Conservation (phyloP, 805 yeast genomes). For the Cyberlindnera petersonii region DNA sequence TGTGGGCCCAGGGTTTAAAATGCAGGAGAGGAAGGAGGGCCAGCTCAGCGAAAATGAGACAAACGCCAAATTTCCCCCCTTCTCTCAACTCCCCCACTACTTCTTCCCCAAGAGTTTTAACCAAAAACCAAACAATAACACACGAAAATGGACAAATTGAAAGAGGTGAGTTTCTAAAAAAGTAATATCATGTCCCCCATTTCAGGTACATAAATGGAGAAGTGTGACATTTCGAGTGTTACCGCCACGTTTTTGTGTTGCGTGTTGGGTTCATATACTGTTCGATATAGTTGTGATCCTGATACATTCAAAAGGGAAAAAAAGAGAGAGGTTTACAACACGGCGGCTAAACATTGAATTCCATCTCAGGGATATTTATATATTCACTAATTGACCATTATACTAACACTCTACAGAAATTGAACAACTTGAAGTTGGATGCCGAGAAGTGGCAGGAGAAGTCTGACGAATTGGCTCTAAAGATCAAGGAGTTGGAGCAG, state of each 20-base stretch:
- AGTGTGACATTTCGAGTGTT: neutral
- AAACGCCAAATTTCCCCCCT: neutral
- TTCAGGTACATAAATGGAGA: too few relatives aligned
- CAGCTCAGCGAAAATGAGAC: slow-evolving; percentile 7
- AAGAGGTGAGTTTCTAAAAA: slow-evolving; percentile 20
- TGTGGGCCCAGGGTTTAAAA: too few relatives aligned
- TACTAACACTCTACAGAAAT: slow-evolving; percentile 49
- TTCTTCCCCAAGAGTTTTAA: neutral
- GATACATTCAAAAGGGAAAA: too few relatives aligned
- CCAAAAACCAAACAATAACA: slow-evolving; percentile 2
- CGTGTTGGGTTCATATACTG: neutral
- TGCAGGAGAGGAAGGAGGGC: slow-evolving; percentile 1
- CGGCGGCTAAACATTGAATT: too few relatives aligned
- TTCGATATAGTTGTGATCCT: neutral
- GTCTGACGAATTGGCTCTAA: slow-evolving; percentile 78
- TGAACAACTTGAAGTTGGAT: slow-evolving; percentile 85
- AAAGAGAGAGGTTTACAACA: too few relatives aligned
- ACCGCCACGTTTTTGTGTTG: neutral
- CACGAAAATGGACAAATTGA: slow-evolving; percentile 29
- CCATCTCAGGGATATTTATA: too few relatives aligned
- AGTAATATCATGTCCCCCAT: neutral
- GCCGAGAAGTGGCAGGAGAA: slow-evolving; percentile 97
- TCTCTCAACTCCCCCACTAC: slow-evolving; percentile 1
- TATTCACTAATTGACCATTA: too few relatives aligned
- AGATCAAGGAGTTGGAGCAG: slow-evolving; percentile 88